Evolutionary conservation across 148 eudicot species (phyloP).

Genomic region (Linanthus parryae): DNA sequence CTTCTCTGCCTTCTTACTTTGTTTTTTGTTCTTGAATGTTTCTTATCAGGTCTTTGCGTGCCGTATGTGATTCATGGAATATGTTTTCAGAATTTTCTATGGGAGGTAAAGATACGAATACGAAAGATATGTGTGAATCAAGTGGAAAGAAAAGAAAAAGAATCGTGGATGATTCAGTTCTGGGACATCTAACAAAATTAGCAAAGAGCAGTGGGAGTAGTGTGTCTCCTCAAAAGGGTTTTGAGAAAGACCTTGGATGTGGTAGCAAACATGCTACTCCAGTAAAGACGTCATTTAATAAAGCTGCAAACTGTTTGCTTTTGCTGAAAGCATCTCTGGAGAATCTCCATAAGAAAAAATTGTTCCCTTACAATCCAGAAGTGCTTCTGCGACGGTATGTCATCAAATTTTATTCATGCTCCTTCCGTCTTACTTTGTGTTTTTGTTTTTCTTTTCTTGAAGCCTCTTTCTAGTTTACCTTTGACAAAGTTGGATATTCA

Average conservation of each 20-base stretch:
- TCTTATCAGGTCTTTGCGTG: conserved; percentile 59
- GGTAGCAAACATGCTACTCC: conserved; percentile 13
- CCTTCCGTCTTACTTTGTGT: neutral
- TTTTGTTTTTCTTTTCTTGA: neutral
- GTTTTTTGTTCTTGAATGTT: neutral
- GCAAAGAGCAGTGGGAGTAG: conserved; percentile 8
- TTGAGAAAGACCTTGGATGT: conserved; percentile 11
- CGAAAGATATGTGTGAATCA: conserved; percentile 7
- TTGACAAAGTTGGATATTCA: neutral
- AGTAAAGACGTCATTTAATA: conserved; percentile 27
- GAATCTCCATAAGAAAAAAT: conserved; percentile 53
- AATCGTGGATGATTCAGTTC: conserved; percentile 12
- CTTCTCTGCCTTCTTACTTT: neutral
- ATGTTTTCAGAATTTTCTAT: conserved; percentile 37
- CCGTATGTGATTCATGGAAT: conserved; percentile 62
- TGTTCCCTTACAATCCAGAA: conserved; percentile 89
- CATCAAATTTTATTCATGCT: too few species aligned
- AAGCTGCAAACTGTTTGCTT: conserved; percentile 59
- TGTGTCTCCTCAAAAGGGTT: conserved; percentile 13
- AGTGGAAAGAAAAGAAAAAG: conserved; percentile 41
- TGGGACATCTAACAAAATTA: conserved; percentile 15
- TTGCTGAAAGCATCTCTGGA: conserved; percentile 47
- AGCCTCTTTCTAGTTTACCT: neutral
- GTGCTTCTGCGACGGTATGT: conserved; percentile 71
- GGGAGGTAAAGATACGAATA: conserved; percentile 11